Conservation (phyloP, 2,329 filamentous ascomycete species). For the Sclerotinia minor region DNA sequence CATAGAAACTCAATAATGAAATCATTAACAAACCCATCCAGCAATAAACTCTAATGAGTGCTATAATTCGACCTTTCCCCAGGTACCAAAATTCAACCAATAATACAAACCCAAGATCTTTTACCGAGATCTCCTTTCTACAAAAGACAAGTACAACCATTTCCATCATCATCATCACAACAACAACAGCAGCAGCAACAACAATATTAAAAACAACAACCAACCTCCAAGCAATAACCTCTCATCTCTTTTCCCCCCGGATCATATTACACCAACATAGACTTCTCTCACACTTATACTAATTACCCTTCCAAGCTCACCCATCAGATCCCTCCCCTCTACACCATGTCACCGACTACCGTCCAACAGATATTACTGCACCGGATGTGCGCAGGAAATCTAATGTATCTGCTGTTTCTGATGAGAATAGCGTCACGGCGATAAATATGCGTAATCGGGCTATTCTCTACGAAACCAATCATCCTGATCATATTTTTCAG, state of each 20-base stretch:
- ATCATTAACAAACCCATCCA: too few relatives aligned
- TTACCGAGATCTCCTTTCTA: constrained; percentile 16
- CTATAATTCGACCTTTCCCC: not conserved
- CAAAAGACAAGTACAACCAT: not conserved
- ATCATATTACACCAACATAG: not conserved
- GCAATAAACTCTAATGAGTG: not conserved
- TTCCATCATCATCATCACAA: not conserved
- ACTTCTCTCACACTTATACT: not conserved
- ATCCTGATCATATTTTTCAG: not conserved
- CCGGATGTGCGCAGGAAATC: not conserved
- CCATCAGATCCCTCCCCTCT: not conserved
- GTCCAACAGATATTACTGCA: not conserved
- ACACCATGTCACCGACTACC: not conserved
- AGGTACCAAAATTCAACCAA: not conserved
- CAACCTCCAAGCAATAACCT: not conserved
- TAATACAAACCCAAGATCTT: not conserved
- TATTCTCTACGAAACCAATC: not conserved
- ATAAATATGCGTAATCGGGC: constrained; percentile 5
- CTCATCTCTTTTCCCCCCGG: too few relatives aligned
- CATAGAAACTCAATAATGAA: not conserved
- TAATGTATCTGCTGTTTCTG: too few relatives aligned
- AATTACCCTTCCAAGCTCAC: too few relatives aligned
- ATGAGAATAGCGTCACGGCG: constrained; percentile 1
- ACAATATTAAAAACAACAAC: not conserved
- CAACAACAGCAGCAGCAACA: not conserved